Evolutionary conservation across 371 early-diverging fungal genomes (phyloP), one percentile per base, ranked within the genome.

Genomic region (Mucor saturninus): DNA sequence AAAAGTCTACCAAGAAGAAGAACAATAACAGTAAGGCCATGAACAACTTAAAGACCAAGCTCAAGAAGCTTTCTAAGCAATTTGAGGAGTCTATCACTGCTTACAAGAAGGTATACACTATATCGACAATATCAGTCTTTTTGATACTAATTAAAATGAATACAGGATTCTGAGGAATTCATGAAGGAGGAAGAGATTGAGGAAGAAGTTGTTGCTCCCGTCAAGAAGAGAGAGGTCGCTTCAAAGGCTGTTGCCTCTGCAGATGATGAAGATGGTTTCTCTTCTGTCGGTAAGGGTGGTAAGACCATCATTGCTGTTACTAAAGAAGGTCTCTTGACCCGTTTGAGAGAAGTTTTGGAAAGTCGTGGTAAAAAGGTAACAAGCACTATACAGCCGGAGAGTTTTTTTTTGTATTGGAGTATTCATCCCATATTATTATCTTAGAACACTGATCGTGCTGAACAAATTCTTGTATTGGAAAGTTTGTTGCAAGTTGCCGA

Each of bases 321-420:
- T 31, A 66, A 84, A n/a, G 95, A 92, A 40, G 89, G 88, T 68
- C 72, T 98, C 53, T 91, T 91, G 80, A 87, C 90, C 75, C 86
- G 88, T 67, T 83, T 98, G 46, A 74, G 76, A 58, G 94, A 94
- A 73, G 80, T 97, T 40, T 63, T 89, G 53, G 90, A 90, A 49
- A 89, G 92, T 49, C 92, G 98, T 68, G 99, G 99, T 64, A 95
- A 95, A 82, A 94, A 93, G 87, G 89, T 89, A 76, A 69, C 35
- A 28, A 28, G 1, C 3, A n/a, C 11, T 32, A 10, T 42, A 15
- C 6, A 10, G 6, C 6, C 8, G 35, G 35, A 21, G 21, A 21
- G 21, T 2, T 8, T 32, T 8, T 6, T 13, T 29, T 35, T 31
- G 0, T 21, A 3, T 28, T 30, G 52, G 9, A 10, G 30, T 42